phyloP scores from a whole-genome alignment of 805 yeast species.

The Lipomyces starkeyi region DNA sequence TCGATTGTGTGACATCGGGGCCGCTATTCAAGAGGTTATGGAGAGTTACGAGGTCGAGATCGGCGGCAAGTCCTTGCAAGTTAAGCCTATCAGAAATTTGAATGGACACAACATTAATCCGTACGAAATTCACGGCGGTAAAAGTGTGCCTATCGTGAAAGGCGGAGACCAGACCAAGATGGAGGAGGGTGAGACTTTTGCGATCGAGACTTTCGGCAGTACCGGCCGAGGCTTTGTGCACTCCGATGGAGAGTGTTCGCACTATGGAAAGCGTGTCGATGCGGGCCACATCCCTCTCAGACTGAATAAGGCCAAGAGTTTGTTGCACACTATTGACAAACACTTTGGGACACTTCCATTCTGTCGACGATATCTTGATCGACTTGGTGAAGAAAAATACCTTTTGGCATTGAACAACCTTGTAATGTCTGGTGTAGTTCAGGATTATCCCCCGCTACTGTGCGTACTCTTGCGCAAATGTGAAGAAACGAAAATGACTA shows the following conservation, averaged over 20 bases:
- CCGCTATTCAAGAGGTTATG: constrained; percentile 95
- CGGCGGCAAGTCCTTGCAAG: constrained; percentile 81
- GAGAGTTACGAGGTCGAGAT: constrained; percentile 93
- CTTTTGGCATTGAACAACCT: constrained; percentile 81
- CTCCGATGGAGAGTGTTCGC: constrained; percentile 90
- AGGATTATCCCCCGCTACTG: constrained; percentile 90
- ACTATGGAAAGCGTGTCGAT: constrained; percentile 72
- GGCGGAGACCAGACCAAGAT: constrained; percentile 93
- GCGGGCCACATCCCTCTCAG: constrained; percentile 59
- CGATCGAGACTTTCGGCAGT: constrained; percentile 97
- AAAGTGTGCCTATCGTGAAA: constrained; percentile 94
- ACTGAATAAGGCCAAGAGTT: constrained; percentile 68
- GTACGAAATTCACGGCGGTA: constrained; percentile 89
- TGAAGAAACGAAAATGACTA: background rate
- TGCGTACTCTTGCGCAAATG: background rate
- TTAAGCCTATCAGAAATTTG: constrained; percentile 88
- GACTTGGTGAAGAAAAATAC: constrained; percentile 90
- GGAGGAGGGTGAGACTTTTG: constrained; percentile 99
- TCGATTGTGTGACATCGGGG: constrained; percentile 92
- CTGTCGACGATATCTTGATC: constrained; percentile 93
- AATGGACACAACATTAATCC: constrained; percentile 93
- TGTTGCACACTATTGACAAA: constrained; percentile 71
- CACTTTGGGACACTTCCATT: constrained; percentile 95
- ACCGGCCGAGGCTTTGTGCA: constrained; percentile 94
- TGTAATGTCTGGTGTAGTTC: constrained; percentile 84